Percentiles rank a stretch among this genome's conserved stretches.
These are phyloP conservation scores for Priceomyces medius DNA, from an alignment of 805 yeast species.

Conservation along the genomic window DNA sequence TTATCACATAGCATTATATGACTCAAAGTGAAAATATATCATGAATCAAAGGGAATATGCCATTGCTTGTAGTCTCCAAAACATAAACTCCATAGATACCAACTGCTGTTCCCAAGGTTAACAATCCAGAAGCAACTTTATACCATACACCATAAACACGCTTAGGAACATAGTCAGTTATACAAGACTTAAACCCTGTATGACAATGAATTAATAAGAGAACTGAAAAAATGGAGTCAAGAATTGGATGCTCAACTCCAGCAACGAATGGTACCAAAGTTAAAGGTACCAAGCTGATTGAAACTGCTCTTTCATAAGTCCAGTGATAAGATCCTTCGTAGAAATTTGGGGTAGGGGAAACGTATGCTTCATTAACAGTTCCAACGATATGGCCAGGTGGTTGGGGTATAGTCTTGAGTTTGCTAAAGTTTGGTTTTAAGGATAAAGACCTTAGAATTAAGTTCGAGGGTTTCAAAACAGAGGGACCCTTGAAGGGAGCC, in stretches of 20 bases:
- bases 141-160: conserved; percentile 82
- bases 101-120: conserved; percentile 69
- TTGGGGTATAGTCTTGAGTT: conserved; percentile 60
- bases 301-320: conserved; percentile 78
- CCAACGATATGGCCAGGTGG: conserved; percentile 91
- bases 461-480: neutral
- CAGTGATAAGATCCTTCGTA: conserved; percentile 89
- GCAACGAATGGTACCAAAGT: conserved; percentile 71
- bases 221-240: conserved; percentile 70
- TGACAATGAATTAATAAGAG: conserved; percentile 74
- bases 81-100: conserved; percentile 79
- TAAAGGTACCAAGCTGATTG: conserved; percentile 75
- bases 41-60: conserved; percentile 64
- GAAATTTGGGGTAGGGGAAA: conserved; percentile 59
- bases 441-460: conserved; percentile 15
- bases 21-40: conserved; percentile 37
- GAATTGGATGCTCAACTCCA: conserved; percentile 66
- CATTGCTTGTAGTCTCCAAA: conserved; percentile 77
- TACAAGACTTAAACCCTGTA: conserved; percentile 87
- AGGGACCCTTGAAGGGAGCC: neutral
- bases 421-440: conserved; percentile 46
- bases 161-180: conserved; percentile 86
- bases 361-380: conserved; percentile 87
- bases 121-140: conserved; percentile 61
- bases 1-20: neutral